Percentiles rank a stretch among this genome's conserved stretches.
Conservation (phyloP, 202 grass and related monocot genomes). For the Zoysia matrella region DNA sequence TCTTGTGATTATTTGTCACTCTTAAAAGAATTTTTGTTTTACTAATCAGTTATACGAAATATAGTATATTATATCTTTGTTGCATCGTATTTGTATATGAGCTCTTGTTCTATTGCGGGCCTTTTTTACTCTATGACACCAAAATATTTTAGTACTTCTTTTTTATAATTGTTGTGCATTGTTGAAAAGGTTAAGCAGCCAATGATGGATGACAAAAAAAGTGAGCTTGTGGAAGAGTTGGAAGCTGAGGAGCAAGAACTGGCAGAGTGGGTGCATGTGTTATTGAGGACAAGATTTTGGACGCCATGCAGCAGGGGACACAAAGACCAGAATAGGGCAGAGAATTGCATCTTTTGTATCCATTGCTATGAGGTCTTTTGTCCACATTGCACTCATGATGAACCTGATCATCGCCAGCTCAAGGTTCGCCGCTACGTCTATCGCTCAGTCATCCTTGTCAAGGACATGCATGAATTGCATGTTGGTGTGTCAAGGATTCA, state of each 20-base stretch:
- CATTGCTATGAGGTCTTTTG: constrained; percentile 28
- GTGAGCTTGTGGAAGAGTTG: background rate
- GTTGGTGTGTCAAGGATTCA: constrained; percentile 43
- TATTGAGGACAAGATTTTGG: constrained; percentile 42
- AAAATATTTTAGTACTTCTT: no score
- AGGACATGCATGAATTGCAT: background rate
- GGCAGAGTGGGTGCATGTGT: constrained; percentile 11
- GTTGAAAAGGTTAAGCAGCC: no score
- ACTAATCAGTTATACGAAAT: no score
- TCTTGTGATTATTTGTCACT: no score
- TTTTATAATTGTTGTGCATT: no score
- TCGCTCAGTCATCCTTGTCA: constrained; percentile 37
- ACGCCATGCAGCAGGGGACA: constrained; percentile 13
- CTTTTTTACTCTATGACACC: no score
- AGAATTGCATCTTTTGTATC: constrained; percentile 42
- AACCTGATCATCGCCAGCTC: constrained; percentile 23
- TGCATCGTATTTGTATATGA: no score
- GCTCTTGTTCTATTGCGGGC: no score
- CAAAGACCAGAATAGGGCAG: background rate
- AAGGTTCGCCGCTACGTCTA: constrained; percentile 49
- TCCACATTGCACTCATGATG: constrained; percentile 25
- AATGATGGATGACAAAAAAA: no score
- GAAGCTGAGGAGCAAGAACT: background rate
- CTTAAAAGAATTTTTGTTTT: no score
- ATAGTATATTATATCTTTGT: no score